phyloP scores from a whole-genome alignment of 2,329 filamentous ascomycete genomes.

The Colletotrichum nymphaeae region DNA sequence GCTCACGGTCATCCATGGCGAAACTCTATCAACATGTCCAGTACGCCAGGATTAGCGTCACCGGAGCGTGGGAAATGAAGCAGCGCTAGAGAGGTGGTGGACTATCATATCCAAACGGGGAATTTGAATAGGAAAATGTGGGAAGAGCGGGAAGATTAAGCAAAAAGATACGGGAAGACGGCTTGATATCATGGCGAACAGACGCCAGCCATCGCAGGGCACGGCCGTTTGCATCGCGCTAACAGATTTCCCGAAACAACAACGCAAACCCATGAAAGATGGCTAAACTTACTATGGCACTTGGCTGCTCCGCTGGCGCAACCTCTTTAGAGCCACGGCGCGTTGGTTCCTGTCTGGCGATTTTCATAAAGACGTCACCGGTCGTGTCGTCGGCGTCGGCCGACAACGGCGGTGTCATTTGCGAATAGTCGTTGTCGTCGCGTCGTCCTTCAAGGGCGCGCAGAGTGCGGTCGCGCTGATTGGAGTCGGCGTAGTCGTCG shows the following conservation, averaged over 20 bases:
- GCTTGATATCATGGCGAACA: constrained; percentile 21
- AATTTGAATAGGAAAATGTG: constrained; percentile 1
- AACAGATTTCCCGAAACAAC: constrained; percentile 32
- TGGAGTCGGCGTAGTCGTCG: constrained; percentile 55
- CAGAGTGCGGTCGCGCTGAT: constrained; percentile 61
- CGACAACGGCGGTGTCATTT: constrained; percentile 55
- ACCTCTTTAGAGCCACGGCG: constrained; percentile 51
- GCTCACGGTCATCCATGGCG: constrained; percentile 21
- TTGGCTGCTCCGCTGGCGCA: constrained; percentile 48
- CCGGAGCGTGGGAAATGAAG: constrained; percentile 31
- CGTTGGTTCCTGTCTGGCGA: constrained; percentile 64
- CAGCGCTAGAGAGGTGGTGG: constrained; percentile 11
- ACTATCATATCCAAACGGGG: constrained; percentile 15
- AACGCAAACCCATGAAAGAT: constrained; percentile 17
- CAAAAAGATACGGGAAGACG: constrained; percentile 25
- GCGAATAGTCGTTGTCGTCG: constrained; percentile 48
- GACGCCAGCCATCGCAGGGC: constrained; percentile 24
- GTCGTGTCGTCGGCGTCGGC: constrained; percentile 62
- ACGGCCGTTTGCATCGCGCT: constrained; percentile 31
- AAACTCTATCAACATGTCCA: constrained; percentile 14
- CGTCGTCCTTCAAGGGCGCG: constrained; percentile 61
- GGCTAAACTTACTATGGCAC: constrained; percentile 57
- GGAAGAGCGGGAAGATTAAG: constrained; percentile 17
- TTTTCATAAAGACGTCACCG: constrained; percentile 69
- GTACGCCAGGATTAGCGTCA: constrained; percentile 16